These are phyloP conservation scores for Astrothelium subdiscretum DNA, from an alignment of 495 filamentous ascomycete species.

Conservation along the genomic window DNA sequence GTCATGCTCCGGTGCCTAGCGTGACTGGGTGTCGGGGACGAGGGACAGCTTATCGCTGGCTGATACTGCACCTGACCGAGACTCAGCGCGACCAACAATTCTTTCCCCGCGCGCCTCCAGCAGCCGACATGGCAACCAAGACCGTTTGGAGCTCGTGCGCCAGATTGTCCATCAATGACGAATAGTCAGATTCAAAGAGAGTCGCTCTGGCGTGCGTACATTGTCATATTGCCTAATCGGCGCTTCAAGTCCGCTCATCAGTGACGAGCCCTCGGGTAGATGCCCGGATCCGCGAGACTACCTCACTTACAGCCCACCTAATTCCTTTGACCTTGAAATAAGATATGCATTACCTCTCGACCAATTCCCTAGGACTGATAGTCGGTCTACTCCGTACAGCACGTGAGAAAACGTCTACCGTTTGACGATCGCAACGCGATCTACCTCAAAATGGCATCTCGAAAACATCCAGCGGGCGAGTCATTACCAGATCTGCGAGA, in stretches of 20 bases:
- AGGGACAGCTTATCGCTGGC: neutral
- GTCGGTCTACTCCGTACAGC: too few relatives aligned
- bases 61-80: conserved; percentile 2
- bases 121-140: neutral
- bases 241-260: neutral
- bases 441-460: neutral
- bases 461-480: neutral
- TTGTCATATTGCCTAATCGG: neutral
- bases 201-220: too few relatives aligned
- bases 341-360: neutral
- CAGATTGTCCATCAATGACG: neutral
- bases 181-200: too few relatives aligned
- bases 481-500: neutral
- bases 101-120: neutral
- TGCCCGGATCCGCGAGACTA: neutral
- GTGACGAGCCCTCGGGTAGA: neutral
- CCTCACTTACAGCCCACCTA: neutral
- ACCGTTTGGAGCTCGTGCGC: neutral
- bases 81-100: neutral
- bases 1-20: conserved; percentile 1
- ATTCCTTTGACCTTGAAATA: neutral
- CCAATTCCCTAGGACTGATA: neutral
- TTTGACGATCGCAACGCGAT: neutral
- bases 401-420: too few relatives aligned
- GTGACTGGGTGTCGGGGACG: neutral